Evolutionary conservation across 257 asterid genomes (phyloP), one percentile per base, ranked within the genome.

Genomic region (Petunia secreta): DNA sequence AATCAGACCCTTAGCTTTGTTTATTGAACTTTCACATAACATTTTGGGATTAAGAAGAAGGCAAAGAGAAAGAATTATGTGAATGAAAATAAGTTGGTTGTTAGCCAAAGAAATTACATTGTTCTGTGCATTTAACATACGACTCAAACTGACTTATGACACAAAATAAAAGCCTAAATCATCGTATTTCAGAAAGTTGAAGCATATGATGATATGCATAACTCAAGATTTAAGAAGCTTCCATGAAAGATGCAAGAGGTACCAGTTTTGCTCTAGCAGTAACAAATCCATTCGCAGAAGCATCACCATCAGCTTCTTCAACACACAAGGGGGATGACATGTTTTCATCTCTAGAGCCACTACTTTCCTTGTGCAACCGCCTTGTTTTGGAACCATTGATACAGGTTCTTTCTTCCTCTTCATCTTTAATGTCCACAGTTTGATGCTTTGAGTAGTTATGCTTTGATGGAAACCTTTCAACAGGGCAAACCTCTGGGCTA

Each of bases 241-340:
- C 46, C 62, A 73, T 0, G 34, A 73, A 36, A 73, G 50, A 3
- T 43, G 39, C 10, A 77, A 63, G 36, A 71, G 80, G 80, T 90
- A 96, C 99, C 96, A 94, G 85, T 91, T 96, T 96, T 79, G 92
- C 85, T 83, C 94, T 91, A 68, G 98, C 99, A 83, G 98, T 96
- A 65, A 96, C 99, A 85, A 96, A 96, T 79, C 98, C 98, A 81
- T 86, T 89, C 81, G 86, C 84, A 44, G 97, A 83, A 81, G 86
- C 86, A 84, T 89, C 95, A 16, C n/a, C 63, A 15, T 87, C 94
- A 77, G 85, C 86, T 85, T 91, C 97, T 87, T 91, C 96, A 75
- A 67, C 75, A 82, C 82, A 79, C 43, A 89, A 83, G 54, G 98
- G 92, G 54, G 97, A 91, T 83, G 88, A 88, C 37, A 82, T 52